These are phyloP conservation scores for Rostrohypoxylon terebratum DNA, from an alignment of 495 filamentous ascomycete species.

Conservation along the genomic window DNA sequence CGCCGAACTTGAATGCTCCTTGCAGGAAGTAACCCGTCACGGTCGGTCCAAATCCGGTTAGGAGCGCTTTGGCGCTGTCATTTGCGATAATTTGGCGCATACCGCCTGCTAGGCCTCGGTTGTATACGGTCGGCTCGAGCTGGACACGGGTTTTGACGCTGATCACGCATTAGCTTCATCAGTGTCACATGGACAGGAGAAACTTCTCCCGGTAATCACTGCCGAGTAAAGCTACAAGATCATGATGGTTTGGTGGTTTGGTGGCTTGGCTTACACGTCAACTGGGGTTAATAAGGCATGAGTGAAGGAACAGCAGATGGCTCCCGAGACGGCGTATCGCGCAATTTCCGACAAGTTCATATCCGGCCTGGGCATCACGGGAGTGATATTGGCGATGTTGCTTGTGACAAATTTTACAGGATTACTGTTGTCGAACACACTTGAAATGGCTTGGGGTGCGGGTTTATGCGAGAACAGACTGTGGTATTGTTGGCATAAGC, in stretches of 20 bases:
- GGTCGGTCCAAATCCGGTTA: conserved; percentile 78
- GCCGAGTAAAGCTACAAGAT: conserved; percentile 31
- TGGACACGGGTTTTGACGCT: conserved; percentile 83
- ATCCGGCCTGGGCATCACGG: conserved; percentile 24
- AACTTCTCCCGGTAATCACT: conserved; percentile 9
- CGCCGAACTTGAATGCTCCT: conserved; percentile 82
- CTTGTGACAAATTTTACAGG: conserved; percentile 40
- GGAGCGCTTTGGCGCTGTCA: conserved; percentile 76
- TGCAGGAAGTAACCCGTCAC: conserved; percentile 81
- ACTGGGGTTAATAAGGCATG: conserved; percentile 85
- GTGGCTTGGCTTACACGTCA: conserved; percentile 82
- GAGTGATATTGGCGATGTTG: conserved; percentile 32
- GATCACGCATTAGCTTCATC: conserved; percentile 41
- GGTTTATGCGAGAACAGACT: conserved; percentile 35
- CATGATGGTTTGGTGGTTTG: conserved; percentile 12
- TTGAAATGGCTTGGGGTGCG: conserved; percentile 24
- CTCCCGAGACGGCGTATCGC: conserved; percentile 84
- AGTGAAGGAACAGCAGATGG: conserved; percentile 85
- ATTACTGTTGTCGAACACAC: conserved; percentile 40
- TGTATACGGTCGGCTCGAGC: conserved; percentile 77
- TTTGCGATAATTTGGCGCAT: conserved; percentile 74
- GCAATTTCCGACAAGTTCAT: conserved; percentile 47
- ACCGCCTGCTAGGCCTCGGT: conserved; percentile 75
- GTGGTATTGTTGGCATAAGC: conserved; percentile 44
- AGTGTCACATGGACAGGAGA: conserved; percentile 10